These are phyloP conservation scores for Babesia sp. DNA, from an alignment of 169 alveolate species.

Conservation along the genomic window DNA sequence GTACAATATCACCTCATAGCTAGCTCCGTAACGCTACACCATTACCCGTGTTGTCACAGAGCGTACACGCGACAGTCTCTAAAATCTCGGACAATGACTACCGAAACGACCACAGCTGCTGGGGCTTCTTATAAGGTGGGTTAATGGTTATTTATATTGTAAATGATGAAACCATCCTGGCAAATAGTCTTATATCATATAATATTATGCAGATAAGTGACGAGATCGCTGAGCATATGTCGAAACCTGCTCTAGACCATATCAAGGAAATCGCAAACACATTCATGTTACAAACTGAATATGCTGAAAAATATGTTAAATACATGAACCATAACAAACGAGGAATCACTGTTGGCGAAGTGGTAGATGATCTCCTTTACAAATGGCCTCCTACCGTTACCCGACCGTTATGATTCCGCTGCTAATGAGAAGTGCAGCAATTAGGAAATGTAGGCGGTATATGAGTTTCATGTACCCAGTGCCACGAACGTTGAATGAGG, in stretches of 20 bases:
- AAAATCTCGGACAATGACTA: no score
- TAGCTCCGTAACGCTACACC: no score
- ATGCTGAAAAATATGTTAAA: conserved; percentile 4
- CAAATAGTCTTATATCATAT: background rate
- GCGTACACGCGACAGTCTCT: no score
- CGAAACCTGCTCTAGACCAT: conserved; percentile 14
- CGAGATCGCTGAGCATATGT: background rate
- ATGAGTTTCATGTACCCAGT: conserved; percentile 49
- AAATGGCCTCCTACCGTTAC: conserved; percentile 49
- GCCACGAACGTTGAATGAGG: conserved; percentile 17
- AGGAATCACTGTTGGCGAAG: conserved; percentile 31
- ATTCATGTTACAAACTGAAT: conserved; percentile 11
- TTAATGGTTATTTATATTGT: no score
- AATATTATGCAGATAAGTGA: background rate
- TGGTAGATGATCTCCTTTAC: conserved; percentile 24
- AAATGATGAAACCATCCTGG: background rate
- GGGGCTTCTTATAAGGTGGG: no score
- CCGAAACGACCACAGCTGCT: no score
- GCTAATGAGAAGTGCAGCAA: background rate
- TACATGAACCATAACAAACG: conserved; percentile 4
- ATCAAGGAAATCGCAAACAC: conserved; percentile 2
- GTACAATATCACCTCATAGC: no score
- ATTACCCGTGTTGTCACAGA: no score
- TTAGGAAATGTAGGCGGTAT: background rate
- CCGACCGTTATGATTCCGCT: conserved; percentile 2